phyloP scores from a whole-genome alignment of 148 eudicot genomes.

The Persicaria tinctoria region DNA sequence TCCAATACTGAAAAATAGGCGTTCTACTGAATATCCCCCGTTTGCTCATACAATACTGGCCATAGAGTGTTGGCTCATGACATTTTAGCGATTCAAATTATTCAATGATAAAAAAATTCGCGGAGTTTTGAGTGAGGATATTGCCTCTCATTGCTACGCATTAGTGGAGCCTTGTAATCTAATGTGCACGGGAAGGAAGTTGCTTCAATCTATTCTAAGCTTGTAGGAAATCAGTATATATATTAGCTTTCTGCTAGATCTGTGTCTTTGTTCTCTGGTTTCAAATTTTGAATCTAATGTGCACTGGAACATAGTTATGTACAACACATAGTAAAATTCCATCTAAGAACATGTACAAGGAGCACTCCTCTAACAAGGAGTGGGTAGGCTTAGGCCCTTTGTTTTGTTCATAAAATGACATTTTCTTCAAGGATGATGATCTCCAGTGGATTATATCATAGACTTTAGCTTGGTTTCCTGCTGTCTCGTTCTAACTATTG shows the following conservation, averaged over 20 bases:
- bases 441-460: not conserved
- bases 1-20: not conserved
- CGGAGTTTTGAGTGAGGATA: not conserved
- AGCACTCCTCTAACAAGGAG: not conserved
- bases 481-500: not conserved
- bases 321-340: not conserved
- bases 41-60: not conserved
- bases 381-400: not conserved
- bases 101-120: no score
- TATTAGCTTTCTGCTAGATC: slow-evolving; percentile 1
- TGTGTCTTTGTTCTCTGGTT: not conserved
- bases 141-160: not conserved
- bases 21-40: not conserved
- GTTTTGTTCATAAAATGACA: not conserved
- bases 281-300: not conserved
- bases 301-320: not conserved
- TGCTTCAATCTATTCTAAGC: not conserved
- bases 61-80: not conserved
- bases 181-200: not conserved
- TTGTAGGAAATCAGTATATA: not conserved
- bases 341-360: not conserved
- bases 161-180: not conserved
- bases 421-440: not conserved
- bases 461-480: not conserved
- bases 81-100: no score